Evolutionary conservation across 495 filamentous ascomycete species (phyloP), one percentile per base, ranked within the genome.

Genomic region (Daldinia vernicosa): DNA sequence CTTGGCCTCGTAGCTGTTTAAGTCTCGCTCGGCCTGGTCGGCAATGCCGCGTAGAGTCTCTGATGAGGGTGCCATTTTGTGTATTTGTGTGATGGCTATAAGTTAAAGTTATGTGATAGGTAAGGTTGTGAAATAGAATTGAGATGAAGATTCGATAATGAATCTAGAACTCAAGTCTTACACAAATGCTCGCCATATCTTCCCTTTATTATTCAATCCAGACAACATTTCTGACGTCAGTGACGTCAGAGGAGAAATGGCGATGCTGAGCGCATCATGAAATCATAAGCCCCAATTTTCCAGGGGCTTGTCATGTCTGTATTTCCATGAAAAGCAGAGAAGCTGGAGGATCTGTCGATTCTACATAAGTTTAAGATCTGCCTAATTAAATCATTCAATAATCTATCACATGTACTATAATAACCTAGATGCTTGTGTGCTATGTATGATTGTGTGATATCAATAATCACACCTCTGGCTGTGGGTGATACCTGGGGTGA

Each of bases 21-120:
- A 78, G 67, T 85, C 84, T 26, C 69, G 77, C 76, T 86, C 83
- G 15, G 84, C 84, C 59, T 80, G 71, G 22, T 78, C 70, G 67
- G 84, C 81, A 55, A 86, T 79, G 40, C 76, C 55, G 33, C 63
- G 67, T 3, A 76, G 39, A 22, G 67, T 60, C 32, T 76, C 65
- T 3, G 65, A 45, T 14, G 64, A 69, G 7, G 70, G 45, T 54
- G 67, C 55, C 74, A 77, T 77, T 59, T 22, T 75, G 56, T 69
- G 26, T 55, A 30, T 56, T 5, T 58, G 50, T 19, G 19, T 56
- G 27, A 11, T n/a, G 33, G 4, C 45, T 32, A 24, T 58, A 45
- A 30, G 14, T 35, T 39, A 3, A 45, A 30, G 14, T 35, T 39
- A 3, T 15, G 33, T 28, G 40, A 26, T 17, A 27, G 24, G 50